Conservation (phyloP, 2,329 filamentous ascomycete genomes). For the Bisporella sp. region DNA sequence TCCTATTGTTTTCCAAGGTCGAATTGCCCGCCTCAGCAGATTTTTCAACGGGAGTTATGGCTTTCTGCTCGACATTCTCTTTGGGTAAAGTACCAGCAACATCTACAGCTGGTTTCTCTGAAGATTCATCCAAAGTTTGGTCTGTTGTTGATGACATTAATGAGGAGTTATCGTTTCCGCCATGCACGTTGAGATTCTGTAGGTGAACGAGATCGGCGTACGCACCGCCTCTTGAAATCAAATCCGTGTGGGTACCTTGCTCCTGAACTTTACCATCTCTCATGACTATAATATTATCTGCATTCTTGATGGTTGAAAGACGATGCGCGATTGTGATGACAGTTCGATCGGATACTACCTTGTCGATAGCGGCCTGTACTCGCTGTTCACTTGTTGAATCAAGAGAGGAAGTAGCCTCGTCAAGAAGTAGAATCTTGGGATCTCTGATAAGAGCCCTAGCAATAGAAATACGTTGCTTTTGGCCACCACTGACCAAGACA, state of each 20-base stretch:
- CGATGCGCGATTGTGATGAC: conserved; percentile 35
- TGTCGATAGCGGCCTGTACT: conserved; percentile 38
- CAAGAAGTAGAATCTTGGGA: conserved; percentile 50
- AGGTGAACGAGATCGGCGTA: conserved; percentile 30
- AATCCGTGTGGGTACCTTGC: conserved; percentile 30
- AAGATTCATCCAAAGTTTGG: not conserved
- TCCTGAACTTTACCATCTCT: conserved; percentile 31
- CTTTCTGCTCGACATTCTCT: not conserved
- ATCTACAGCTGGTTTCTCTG: not conserved
- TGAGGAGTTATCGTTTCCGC: not conserved
- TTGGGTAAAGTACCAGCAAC: not conserved
- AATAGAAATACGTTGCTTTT: conserved; percentile 53
- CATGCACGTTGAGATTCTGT: conserved; percentile 9
- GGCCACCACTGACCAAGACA: conserved; percentile 45
- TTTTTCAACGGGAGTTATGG: not conserved
- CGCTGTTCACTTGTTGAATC: conserved; percentile 50
- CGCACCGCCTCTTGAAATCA: conserved; percentile 39
- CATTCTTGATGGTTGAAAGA: conserved; percentile 32
- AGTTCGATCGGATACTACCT: conserved; percentile 26
- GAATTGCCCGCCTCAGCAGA: not conserved
- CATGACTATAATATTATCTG: conserved; percentile 36
- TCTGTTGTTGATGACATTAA: conserved; percentile 1
- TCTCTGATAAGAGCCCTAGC: conserved; percentile 50
- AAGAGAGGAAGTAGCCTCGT: conserved; percentile 55
- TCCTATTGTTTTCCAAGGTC: conserved; percentile 4